Conservation (phyloP, 2,329 filamentous ascomycete genomes). For the Colletotrichum sp. region DNA sequence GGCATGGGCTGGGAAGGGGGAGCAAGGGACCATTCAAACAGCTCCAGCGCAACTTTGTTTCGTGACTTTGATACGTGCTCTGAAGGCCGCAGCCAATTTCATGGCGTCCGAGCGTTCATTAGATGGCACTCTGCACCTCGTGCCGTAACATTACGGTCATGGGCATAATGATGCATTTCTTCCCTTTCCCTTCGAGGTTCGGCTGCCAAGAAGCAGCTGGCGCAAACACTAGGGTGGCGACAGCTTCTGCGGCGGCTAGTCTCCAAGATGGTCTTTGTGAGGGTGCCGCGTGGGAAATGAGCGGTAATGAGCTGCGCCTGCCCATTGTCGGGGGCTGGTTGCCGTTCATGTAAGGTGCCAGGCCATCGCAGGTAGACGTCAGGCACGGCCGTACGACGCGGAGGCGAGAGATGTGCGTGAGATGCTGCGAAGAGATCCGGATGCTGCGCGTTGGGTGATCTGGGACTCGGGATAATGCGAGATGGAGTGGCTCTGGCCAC, state of each 20-base stretch:
- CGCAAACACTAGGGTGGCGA: not conserved
- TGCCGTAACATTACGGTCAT: slow-evolving; percentile 7
- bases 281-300: slow-evolving; percentile 7
- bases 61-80: slow-evolving; percentile 10
- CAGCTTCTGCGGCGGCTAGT: not conserved
- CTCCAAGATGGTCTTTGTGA: not conserved
- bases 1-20: not conserved
- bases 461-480: not conserved
- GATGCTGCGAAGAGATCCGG: not conserved
- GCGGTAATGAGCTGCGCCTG: not conserved
- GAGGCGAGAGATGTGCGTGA: not conserved
- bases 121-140: slow-evolving; percentile 11
- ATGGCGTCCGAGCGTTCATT: slow-evolving; percentile 18
- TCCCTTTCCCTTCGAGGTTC: not conserved
- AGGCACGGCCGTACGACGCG: not conserved
- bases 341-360: not conserved
- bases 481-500: slow-evolving; percentile 10
- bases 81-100: slow-evolving; percentile 9
- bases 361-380: not conserved
- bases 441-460: not conserved
- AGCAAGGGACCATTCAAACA: slow-evolving; percentile 16
- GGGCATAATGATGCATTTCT: not conserved
- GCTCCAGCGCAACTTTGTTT: slow-evolving; percentile 21
- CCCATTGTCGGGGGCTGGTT: not conserved
- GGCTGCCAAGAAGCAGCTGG: not conserved